A percentile compares a stretch with the other conserved stretches of the same genome.
phyloP scores from a whole-genome alignment of 441 rosid species.

The Breynia disticha region DNA sequence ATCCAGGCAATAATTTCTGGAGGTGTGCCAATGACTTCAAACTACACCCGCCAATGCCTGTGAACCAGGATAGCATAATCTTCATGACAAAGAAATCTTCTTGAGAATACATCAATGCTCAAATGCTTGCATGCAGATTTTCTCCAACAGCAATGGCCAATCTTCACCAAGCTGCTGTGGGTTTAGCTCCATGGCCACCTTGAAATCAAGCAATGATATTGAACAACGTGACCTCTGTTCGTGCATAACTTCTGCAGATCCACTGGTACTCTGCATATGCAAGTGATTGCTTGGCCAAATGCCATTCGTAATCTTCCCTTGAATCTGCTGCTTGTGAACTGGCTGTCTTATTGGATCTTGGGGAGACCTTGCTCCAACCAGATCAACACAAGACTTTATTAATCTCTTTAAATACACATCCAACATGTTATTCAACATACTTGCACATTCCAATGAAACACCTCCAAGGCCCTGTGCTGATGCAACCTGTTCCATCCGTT shows the following conservation, averaged over 20 bases:
- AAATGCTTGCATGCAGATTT: slow-evolving; percentile 45
- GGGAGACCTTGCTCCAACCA: slow-evolving; percentile 47
- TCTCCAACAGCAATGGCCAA: slow-evolving; percentile 84
- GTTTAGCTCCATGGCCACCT: slow-evolving; percentile 84
- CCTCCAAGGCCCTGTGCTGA: slow-evolving; percentile 66
- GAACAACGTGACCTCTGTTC: slow-evolving; percentile 33
- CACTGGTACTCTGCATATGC: slow-evolving; percentile 37
- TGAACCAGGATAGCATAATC: slow-evolving; percentile 27
- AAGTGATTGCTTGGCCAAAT: slow-evolving; percentile 48
- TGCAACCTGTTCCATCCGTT: slow-evolving; percentile 72
- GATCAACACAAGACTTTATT: slow-evolving; percentile 54
- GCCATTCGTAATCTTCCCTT: slow-evolving; percentile 42
- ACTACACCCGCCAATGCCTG: slow-evolving; percentile 21
- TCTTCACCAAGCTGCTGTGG: slow-evolving; percentile 87
- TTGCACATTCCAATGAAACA: slow-evolving; percentile 74
- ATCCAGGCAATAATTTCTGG: slow-evolving; percentile 15
- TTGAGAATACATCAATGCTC: slow-evolving; percentile 38
- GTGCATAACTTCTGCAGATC: slow-evolving; percentile 28
- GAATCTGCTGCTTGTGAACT: slow-evolving; percentile 46
- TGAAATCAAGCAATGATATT: slow-evolving; percentile 70
- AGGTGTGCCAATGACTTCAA: slow-evolving; percentile 25
- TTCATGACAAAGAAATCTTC: slow-evolving; percentile 25
- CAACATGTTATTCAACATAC: slow-evolving; percentile 48
- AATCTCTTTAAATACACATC: slow-evolving; percentile 73
- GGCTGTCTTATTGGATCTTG: slow-evolving; percentile 33